These are phyloP conservation scores for Deinandra increscens DNA, from an alignment of 129 eudicot species.

Conservation along the genomic window DNA sequence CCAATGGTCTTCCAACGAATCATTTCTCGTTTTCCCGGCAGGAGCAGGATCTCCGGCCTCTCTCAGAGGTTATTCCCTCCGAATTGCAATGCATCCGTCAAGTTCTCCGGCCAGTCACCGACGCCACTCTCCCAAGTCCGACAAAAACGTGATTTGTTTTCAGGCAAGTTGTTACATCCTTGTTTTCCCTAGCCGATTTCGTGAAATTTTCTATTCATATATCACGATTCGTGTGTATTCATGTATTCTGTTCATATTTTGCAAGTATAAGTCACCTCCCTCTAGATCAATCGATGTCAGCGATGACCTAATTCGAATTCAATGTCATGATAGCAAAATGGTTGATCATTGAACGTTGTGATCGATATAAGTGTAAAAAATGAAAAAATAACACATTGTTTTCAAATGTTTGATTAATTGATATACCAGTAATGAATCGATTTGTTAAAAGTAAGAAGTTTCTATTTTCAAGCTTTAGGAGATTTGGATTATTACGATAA, in stretches of 20 bases:
- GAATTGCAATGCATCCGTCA: too few species aligned
- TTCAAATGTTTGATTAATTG: neutral
- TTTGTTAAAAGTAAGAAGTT: too few species aligned
- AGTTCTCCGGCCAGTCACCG: neutral
- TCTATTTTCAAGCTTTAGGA: too few species aligned
- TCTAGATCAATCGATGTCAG: too few species aligned
- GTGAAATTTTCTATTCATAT: neutral
- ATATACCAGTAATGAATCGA: too few species aligned
- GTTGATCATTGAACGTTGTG: too few species aligned
- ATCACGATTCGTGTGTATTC: neutral
- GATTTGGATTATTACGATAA: too few species aligned
- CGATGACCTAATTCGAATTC: too few species aligned
- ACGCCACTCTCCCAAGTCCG: constrained; percentile 9
- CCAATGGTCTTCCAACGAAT: constrained; percentile 28
- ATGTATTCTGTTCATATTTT: too few species aligned
- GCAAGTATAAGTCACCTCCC: too few species aligned
- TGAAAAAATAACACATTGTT: neutral
- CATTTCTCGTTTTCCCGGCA: neutral
- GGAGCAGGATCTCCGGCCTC: neutral
- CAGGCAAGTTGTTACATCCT: constrained; percentile 22
- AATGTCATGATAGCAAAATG: too few species aligned
- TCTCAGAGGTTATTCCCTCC: too few species aligned
- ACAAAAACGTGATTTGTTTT: constrained; percentile 26
- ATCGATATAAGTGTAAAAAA: neutral
- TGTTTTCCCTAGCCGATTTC: neutral